A percentile compares a stretch with the other conserved stretches of the same genome.
Conservation (phyloP, 2,329 filamentous ascomycete genomes). For the Botryosphaeria dothidea region DNA sequence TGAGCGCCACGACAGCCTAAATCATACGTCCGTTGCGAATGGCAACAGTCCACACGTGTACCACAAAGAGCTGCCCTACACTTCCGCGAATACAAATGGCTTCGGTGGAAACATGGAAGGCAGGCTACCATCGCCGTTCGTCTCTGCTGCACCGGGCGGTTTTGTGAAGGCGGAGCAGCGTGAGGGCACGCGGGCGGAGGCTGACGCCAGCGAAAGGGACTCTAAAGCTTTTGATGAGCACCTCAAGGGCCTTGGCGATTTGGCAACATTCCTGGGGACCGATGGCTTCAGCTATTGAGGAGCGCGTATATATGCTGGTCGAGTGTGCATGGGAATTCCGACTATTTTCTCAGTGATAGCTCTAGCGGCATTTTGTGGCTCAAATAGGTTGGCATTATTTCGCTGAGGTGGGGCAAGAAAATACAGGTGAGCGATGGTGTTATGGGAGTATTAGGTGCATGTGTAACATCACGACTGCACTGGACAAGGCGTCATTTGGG, state of each 20-base stretch:
- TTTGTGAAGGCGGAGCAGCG: neutral
- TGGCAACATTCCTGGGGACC: slow-evolving; percentile 7
- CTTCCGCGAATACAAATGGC: neutral
- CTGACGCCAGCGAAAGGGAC: neutral
- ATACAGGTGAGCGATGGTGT: neutral
- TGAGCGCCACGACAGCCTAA: slow-evolving; percentile 6
- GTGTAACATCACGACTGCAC: no score
- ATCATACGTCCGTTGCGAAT: neutral
- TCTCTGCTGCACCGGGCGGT: neutral
- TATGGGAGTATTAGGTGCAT: neutral
- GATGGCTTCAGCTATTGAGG: slow-evolving; percentile 4
- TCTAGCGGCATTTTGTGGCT: no score
- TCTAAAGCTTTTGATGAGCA: slow-evolving; percentile 4
- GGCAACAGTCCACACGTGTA: neutral
- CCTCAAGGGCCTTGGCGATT: neutral
- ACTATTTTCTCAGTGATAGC: no score
- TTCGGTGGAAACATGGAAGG: neutral
- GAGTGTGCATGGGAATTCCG: no score
- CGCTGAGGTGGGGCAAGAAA: neutral
- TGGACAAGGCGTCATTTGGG: no score
- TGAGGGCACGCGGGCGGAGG: neutral
- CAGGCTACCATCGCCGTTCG: neutral
- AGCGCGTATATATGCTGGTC: no score
- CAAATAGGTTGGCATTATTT: no score
- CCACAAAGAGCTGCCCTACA: neutral